Evolutionary conservation across 1,139 yeast species (phyloP), one percentile per base, ranked within the genome.

Genomic region (Nakaseomyces glabratus): DNA sequence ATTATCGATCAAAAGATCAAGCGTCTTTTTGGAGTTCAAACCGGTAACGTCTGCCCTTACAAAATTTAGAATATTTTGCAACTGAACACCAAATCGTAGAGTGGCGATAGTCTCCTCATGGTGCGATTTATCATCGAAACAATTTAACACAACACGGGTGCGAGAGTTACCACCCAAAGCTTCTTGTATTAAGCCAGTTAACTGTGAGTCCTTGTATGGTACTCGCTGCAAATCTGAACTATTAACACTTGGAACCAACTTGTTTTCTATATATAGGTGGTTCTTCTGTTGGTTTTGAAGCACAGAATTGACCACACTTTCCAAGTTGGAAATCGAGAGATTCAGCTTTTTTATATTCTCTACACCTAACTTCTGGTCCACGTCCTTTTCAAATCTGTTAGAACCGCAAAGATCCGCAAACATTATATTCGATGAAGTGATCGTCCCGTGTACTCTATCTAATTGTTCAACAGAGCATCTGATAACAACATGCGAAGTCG

Each of bases 341-440:
- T 85, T 86, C 48, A 85, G 82, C 46, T 80, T 82, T 49, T 81
- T 81, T 0, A 94, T 88, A 47, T 86, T 95, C 52, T 85, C 88
- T 12, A 82, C 61, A 1, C 80, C 69, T 43, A 76, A 77, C 1
- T 90, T 93, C 2, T 73, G 60, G 1, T 86, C 93, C 3, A 93
- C 90, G 0, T 93, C 76, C 47, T 78, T 82, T 37, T 76, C 77
- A n/a, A 82, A 76, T 54, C 82, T 82, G 57, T 86, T 95, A 26
- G 90, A 77, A 3, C 95, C 95, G 0, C 95, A 95, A 43, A 86
- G 65, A 60, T 86, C 96, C 8, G 85, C 93, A 34, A 86, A 60
- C 49, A 78, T 82, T 37, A 86, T 9, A n/a, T 15, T 26, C 4
- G 30, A 26, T n/a, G 20, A 28, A 26, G 35, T 45, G 16, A 44